These are phyloP conservation scores for Platismatia glauca DNA, from an alignment of 495 filamentous ascomycete species.

Conservation along the genomic window DNA sequence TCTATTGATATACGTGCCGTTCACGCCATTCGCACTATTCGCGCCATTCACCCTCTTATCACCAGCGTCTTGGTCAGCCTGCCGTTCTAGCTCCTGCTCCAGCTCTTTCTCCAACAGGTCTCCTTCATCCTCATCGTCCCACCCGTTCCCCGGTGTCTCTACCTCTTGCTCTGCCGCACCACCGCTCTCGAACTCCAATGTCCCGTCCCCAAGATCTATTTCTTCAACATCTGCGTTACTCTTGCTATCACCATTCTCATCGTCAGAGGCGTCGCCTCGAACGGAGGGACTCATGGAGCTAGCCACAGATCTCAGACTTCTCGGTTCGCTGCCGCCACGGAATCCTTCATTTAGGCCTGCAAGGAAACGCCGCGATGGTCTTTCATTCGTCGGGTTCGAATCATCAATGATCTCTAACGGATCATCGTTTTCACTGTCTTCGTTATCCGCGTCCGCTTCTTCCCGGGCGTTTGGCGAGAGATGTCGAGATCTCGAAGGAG, in stretches of 20 bases:
- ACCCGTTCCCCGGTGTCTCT: conserved; percentile 5
- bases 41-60: conserved; percentile 3
- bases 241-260: conserved; percentile 11
- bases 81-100: conserved; percentile 22
- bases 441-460: conserved; percentile 20
- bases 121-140: conserved; percentile 17
- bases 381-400: conserved; percentile 9
- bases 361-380: conserved; percentile 13
- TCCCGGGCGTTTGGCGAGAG: conserved; percentile 14
- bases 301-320: conserved; percentile 24
- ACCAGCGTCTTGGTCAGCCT: conserved; percentile 23
- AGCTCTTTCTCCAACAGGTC: conserved; percentile 20
- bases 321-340: conserved; percentile 17
- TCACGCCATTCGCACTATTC: not conserved
- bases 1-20: not conserved
- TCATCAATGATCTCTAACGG: conserved; percentile 24
- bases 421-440: conserved; percentile 20
- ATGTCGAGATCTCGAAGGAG: conserved; percentile 6
- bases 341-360: conserved; percentile 18
- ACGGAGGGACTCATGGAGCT: conserved; percentile 24
- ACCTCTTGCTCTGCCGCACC: conserved; percentile 12
- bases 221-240: conserved; percentile 21
- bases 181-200: not conserved
- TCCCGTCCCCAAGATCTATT: conserved; percentile 16
- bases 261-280: conserved; percentile 13